Conservation (phyloP, 2,329 filamentous ascomycete species). For the Myriangium duriaei region DNA sequence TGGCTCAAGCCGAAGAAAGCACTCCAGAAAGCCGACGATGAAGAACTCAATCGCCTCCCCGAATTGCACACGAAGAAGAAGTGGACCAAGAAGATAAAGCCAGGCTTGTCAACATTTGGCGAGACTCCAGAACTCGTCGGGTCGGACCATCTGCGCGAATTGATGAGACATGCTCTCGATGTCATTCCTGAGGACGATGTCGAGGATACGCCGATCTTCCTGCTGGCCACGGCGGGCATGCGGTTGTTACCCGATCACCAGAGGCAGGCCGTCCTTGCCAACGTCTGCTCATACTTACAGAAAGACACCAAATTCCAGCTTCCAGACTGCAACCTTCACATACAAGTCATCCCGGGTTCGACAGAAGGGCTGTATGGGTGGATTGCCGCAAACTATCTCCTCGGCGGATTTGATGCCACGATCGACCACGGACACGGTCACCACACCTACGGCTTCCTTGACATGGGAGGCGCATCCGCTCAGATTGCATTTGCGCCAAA, state of each 20-base stretch:
- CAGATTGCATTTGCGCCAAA: slow-evolving; percentile 98
- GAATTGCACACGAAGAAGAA: slow-evolving; percentile 70
- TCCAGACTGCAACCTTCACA: slow-evolving; percentile 78
- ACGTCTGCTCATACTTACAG: slow-evolving; percentile 73
- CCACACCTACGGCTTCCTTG: slow-evolving; percentile 91
- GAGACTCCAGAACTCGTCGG: slow-evolving; percentile 65
- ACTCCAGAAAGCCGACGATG: slow-evolving; percentile 44
- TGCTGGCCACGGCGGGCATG: slow-evolving; percentile 94
- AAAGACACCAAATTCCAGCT: slow-evolving; percentile 68
- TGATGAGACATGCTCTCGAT: slow-evolving; percentile 70
- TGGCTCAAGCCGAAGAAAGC: slow-evolving; percentile 71
- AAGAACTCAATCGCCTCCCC: slow-evolving; percentile 58
- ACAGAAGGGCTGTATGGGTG: slow-evolving; percentile 95
- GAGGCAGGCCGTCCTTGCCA: slow-evolving; percentile 57
- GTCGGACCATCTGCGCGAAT: slow-evolving; percentile 62
- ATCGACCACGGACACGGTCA: slow-evolving; percentile 66
- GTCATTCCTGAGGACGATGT: slow-evolving; percentile 66
- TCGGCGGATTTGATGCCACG: slow-evolving; percentile 77
- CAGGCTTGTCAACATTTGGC: slow-evolving; percentile 78
- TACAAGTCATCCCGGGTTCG: slow-evolving; percentile 90
- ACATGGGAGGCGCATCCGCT: slow-evolving; percentile 96
- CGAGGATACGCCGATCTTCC: slow-evolving; percentile 76
- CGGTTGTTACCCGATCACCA: slow-evolving; percentile 65
- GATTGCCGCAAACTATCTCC: slow-evolving; percentile 91
- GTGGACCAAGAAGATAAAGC: slow-evolving; percentile 89